A percentile compares a stretch with the other conserved stretches of the same genome.
phyloP scores from a whole-genome alignment of 2,329 filamentous ascomycete species.

The Alternaria consortialis region DNA sequence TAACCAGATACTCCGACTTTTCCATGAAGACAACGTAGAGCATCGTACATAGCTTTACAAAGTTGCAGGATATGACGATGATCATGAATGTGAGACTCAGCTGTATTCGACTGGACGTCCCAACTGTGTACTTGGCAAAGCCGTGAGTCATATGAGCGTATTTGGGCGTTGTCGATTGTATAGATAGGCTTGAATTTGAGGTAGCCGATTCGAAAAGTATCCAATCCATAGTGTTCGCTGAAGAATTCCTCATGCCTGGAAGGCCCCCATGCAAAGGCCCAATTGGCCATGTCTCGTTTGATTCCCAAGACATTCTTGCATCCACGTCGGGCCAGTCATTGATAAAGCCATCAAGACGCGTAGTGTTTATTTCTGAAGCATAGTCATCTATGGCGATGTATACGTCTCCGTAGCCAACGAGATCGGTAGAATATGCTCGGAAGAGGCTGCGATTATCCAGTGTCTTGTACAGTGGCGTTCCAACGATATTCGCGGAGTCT shows the following conservation, averaged over 20 bases:
- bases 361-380: too few species aligned
- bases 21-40: background rate
- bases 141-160: background rate
- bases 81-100: slow-evolving; percentile 24
- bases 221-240: too few species aligned
- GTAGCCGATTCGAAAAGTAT: too few species aligned
- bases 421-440: background rate
- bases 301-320: too few species aligned
- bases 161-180: background rate
- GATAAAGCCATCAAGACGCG: too few species aligned
- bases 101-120: slow-evolving; percentile 17
- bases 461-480: background rate
- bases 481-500: too few species aligned
- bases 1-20: background rate
- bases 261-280: too few species aligned
- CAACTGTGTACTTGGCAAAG: background rate
- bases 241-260: too few species aligned
- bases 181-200: background rate
- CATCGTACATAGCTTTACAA: slow-evolving; percentile 24
- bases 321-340: background rate
- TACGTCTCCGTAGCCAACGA: background rate
- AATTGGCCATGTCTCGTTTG: too few species aligned
- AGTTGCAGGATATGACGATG: slow-evolving; percentile 26
- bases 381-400: background rate
- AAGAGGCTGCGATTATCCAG: background rate